phyloP scores from a whole-genome alignment of 2,329 filamentous ascomycete genomes.

The Aureobasidium melanogenum region DNA sequence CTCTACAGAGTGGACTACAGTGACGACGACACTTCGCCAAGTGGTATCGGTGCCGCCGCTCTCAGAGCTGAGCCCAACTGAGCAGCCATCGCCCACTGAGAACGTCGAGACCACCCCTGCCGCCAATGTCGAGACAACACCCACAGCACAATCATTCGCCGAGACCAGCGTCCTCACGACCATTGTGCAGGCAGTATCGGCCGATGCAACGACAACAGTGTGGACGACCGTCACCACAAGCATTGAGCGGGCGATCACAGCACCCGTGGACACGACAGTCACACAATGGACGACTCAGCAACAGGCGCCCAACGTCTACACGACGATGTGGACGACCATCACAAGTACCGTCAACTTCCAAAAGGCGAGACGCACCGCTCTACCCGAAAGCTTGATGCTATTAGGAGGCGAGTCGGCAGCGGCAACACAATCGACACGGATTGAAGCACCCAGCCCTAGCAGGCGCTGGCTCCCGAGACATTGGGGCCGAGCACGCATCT shows the following conservation, averaged over 20 bases:
- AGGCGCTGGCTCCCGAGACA: slow-evolving; percentile 9
- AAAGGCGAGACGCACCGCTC: slow-evolving; percentile 5
- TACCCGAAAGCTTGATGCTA: slow-evolving; percentile 4
- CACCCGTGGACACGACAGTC: neutral
- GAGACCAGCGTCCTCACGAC: neutral
- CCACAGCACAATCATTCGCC: neutral
- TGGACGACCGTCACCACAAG: slow-evolving; percentile 1
- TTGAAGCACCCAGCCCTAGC: slow-evolving; percentile 1
- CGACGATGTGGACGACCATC: neutral
- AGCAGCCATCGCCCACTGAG: neutral
- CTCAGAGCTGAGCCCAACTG: neutral
- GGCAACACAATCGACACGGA: neutral
- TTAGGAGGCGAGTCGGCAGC: neutral
- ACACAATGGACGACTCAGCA: neutral
- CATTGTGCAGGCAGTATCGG: neutral
- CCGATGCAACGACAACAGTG: neutral
- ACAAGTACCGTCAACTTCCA: neutral
- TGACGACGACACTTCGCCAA: neutral
- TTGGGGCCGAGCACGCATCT: neutral
- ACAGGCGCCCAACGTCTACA: neutral
- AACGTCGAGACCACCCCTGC: neutral
- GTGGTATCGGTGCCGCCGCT: neutral
- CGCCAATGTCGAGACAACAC: neutral
- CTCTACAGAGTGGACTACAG: neutral
- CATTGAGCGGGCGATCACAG: neutral